Evolutionary conservation across 2,329 filamentous ascomycete genomes (phyloP), one percentile per base, ranked within the genome.

Genomic region (Fusarium tricinctum): DNA sequence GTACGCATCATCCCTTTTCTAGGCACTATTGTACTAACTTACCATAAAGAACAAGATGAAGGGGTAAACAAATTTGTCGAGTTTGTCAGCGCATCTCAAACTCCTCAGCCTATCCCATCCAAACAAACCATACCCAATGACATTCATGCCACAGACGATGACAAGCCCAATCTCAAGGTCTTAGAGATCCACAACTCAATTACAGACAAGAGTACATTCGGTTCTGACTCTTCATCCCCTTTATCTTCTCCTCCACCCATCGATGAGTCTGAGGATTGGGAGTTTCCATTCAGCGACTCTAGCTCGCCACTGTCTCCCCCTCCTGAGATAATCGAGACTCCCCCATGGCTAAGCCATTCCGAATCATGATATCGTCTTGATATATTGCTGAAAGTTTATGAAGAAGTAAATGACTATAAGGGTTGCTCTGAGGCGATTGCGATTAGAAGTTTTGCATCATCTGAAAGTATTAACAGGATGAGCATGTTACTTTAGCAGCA

Each of bases 291-390:
- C 43, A 62, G 44, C 39, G 62, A 47, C 23, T 55, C 54, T 3
- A 35, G 54, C 45, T 62, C 57, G 10, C 45, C 60, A 38, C 49
- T 72, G 5, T 73, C 72, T n/a, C 49, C 62, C 22, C 67, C 69
- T 10, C 69, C 68, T 4, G 50, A 65, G 2, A 30, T 33, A 3
- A 58, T 68, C 9, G 52, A 51, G 15, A 73, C 71, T 19, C 71
- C 71, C 8, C 63, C 65, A 10, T 68, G 51, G 32, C 48, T 70
- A 8, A 33, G 22, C 33, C 30, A 20, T 14, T 22, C 32, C 9
- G 15, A 39, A 5, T 43, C 13, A 38, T 54, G 22, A 14, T 15
- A 33, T 33, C 30, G 6, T 14, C 14, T 33, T 8, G 30, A 15
- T 32, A 32, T 15, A 5, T 33, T 15, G 14, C 13, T 32, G 12